Percentiles rank a stretch among this genome's conserved stretches.
phyloP scores from a whole-genome alignment of 164 flowering plant species.

The Protea cynaroides region DNA sequence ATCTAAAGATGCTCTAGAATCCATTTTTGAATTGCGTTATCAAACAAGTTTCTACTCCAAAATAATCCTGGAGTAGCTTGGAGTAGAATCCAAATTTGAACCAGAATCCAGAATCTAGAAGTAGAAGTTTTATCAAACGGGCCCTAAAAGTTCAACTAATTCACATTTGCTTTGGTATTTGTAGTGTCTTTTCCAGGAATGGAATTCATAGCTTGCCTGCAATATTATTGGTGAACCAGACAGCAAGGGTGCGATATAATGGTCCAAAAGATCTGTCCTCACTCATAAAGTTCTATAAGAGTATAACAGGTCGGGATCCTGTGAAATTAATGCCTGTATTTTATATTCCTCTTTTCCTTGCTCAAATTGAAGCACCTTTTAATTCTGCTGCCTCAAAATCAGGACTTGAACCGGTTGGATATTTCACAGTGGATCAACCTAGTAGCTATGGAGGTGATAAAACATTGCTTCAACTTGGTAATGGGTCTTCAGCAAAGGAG shows the following conservation, averaged over 20 bases:
- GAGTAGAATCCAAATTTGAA: no score
- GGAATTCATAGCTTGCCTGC: conserved; percentile 85
- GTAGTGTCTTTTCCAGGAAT: conserved; percentile 79
- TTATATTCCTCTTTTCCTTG: background rate
- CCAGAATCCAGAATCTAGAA: no score
- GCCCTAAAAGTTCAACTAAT: background rate
- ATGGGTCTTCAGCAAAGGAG: conserved; percentile 29
- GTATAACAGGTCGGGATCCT: conserved; percentile 50
- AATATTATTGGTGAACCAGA: conserved; percentile 51
- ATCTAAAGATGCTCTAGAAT: no score
- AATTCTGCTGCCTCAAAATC: background rate
- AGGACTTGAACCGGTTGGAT: conserved; percentile 23
- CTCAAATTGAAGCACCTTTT: background rate
- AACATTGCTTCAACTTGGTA: conserved; percentile 18
- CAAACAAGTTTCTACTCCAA: no score
- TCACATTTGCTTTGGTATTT: background rate
- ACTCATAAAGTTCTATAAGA: conserved; percentile 52
- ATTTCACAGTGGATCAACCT: conserved; percentile 15
- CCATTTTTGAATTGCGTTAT: no score
- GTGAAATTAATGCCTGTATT: background rate
- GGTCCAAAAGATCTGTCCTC: conserved; percentile 66
- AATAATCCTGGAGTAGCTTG: no score
- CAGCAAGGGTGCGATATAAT: conserved; percentile 44
- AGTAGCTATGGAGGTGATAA: conserved; percentile 11
- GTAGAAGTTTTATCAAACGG: no score